phyloP scores from a whole-genome alignment of 257 asterid genomes.

The Cinchona pubescens region DNA sequence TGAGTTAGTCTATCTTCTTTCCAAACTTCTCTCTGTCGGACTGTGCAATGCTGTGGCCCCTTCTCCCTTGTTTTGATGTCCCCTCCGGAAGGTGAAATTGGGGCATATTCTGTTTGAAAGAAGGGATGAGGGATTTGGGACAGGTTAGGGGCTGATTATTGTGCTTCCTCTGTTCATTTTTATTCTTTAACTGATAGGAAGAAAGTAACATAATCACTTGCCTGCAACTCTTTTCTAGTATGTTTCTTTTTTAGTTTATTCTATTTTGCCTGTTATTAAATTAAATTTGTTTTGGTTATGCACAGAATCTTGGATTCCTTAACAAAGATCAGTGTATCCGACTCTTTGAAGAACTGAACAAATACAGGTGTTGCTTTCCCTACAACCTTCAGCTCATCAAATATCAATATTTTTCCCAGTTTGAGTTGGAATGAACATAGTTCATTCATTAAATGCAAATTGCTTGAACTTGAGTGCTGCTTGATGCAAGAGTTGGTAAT shows the following conservation, averaged over 20 bases:
- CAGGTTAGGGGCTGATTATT: background rate
- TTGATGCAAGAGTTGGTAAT: background rate
- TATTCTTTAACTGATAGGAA: background rate
- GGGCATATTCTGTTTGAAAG: background rate
- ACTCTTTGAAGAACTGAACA: constrained; percentile 89
- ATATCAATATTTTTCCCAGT: constrained; percentile 2
- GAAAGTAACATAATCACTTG: background rate
- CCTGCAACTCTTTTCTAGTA: background rate
- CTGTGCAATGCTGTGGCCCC: background rate
- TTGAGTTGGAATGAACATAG: background rate
- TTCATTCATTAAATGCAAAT: background rate
- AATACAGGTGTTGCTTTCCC: constrained; percentile 65
- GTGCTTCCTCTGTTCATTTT: background rate
- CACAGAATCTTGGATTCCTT: constrained; percentile 65
- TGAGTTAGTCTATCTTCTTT: no score
- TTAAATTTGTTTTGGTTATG: constrained; percentile 17
- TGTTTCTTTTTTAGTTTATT: no score
- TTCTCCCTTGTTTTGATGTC: background rate
- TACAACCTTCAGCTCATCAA: constrained; percentile 7
- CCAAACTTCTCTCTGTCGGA: background rate
- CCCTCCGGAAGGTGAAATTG: background rate
- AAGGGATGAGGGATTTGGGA: background rate
- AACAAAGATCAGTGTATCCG: constrained; percentile 78
- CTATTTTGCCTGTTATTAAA: background rate
- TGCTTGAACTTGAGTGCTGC: background rate